A percentile compares a stretch with the other conserved stretches of the same genome.
Evolutionary conservation across 2,329 filamentous ascomycete species (phyloP).

Genomic region (Aspergillus clavatus): DNA sequence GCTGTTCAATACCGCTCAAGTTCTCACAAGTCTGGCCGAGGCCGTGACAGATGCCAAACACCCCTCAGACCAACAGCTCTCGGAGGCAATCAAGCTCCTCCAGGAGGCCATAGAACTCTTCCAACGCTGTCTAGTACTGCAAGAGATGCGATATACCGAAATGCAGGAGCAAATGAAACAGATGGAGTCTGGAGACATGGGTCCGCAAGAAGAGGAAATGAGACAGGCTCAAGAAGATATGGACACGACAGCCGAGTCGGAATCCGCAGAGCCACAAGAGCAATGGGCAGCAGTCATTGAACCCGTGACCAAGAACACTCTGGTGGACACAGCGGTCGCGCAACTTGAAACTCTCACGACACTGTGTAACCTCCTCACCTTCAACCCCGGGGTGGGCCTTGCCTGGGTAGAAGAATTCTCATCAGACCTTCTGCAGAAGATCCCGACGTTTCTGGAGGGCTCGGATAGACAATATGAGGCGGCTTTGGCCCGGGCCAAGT

Average conservation of each 20-base stretch:
- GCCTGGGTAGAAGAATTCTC: constrained; percentile 57
- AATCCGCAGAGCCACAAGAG: constrained; percentile 39
- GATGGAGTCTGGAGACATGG: constrained; percentile 28
- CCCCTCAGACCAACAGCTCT: constrained; percentile 36
- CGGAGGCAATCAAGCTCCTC: constrained; percentile 49
- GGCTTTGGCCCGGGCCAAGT: constrained; percentile 52
- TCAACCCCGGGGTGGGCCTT: constrained; percentile 40
- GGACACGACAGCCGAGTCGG: constrained; percentile 16
- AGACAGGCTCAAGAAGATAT: constrained; percentile 8
- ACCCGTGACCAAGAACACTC: constrained; percentile 58
- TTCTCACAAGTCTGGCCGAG: constrained; percentile 63
- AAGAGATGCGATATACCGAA: constrained; percentile 48
- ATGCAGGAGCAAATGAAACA: constrained; percentile 40
- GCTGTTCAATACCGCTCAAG: constrained; percentile 67
- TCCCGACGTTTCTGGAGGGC: constrained; percentile 49
- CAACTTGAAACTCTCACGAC: constrained; percentile 54
- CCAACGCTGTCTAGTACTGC: constrained; percentile 51
- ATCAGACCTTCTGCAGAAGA: constrained; percentile 49
- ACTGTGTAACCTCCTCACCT: constrained; percentile 48
- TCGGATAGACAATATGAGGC: constrained; percentile 48
- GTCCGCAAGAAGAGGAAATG: constrained; percentile 11
- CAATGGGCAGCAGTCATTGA: constrained; percentile 65
- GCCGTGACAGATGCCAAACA: constrained; percentile 51
- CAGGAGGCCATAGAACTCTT: constrained; percentile 60
- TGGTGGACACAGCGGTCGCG: constrained; percentile 64